Evolutionary conservation across 1,284 basidiomycete species (phyloP).

Genomic region (Trichosporon faecale): DNA sequence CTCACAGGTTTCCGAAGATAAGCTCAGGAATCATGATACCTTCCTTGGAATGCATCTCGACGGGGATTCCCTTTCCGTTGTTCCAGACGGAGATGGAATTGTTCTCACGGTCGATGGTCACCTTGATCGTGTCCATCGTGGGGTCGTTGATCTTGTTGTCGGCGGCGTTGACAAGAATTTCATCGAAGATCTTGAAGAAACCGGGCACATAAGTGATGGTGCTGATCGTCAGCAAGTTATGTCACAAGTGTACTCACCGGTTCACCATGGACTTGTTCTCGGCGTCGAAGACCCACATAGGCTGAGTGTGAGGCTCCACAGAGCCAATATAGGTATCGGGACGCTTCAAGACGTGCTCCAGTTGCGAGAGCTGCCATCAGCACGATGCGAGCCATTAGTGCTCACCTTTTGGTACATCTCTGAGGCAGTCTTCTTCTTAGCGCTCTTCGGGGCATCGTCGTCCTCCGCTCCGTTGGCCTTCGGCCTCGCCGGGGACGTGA

Average conservation of each 20-base stretch:
- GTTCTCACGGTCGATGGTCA: conserved; percentile 79
- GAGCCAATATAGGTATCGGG: conserved; percentile 99
- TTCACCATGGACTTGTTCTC: conserved; percentile 74
- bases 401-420: conserved; percentile 88
- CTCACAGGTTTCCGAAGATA: conserved; percentile 86
- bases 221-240: conserved; percentile 33
- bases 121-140: conserved; percentile 83
- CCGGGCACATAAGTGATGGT: conserved; percentile 93
- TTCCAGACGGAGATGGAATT: conserved; percentile 90
- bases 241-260: conserved; percentile 49
- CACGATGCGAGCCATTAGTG: conserved; percentile 8
- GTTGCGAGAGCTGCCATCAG: conserved; percentile 73
- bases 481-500: conserved; percentile 41
- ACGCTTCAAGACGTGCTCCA: conserved; percentile 93
- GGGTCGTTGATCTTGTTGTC: conserved; percentile 97
- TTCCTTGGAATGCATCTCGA: conserved; percentile 91
- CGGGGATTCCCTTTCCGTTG: conserved; percentile 94
- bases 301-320: conserved; percentile 75
- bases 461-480: conserved; percentile 29
- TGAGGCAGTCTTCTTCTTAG: conserved; percentile 76
- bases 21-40: conserved; percentile 96
- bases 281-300: conserved; percentile 87
- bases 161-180: conserved; percentile 98
- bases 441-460: conserved; percentile 30
- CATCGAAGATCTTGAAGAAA: conserved; percentile 99